Evolutionary conservation across 805 yeast genomes (phyloP), one percentile per base, ranked within the genome.

Genomic region (Yamadazyma endophytica): DNA sequence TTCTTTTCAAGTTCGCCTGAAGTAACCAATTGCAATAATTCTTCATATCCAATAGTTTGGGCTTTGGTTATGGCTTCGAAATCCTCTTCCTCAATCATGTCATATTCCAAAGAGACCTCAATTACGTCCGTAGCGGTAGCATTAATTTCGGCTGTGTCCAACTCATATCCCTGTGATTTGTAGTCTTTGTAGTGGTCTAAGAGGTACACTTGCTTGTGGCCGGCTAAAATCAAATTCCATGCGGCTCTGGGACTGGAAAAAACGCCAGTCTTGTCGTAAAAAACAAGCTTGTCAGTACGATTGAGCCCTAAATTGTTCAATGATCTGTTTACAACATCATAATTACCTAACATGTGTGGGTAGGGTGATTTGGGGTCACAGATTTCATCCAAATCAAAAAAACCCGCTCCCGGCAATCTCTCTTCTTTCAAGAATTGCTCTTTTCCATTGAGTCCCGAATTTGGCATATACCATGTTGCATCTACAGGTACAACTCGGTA

Each of bases 381-480:
- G 31, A 85, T 60, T 14, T 61, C 74, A 44, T 86, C 96, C 30
- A 90, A 74, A 47, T 87, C 95, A 46, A 88, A 83, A 56, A 70
- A 86, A 3, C 77, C 76, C 0, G 96, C 71, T 6, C 73, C 63
- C 11, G 79, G 78, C 7, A 83, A 59, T 39, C 97, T 72, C 31
- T 70, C 77, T 15, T 64, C 53, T 25, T 61, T 56, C 12, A 47
- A 40, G 49, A 70, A 80, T 52, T 87, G 86, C 13, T 70, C 64
- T 22, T 54, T 56, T 0, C 82, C 89, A 41, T 74, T 67, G 26
- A 73, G 66, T 8, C 81, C 79, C 23, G 61, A 64, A 48, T 79
- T 81, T 28, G 97, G 96, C 75, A 90, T 71, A 56, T 79, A 87
- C 97, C 97, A 92, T 0, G 97, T 79, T 4, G 94, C 77, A 55